These are phyloP conservation scores for Plasmodium knowlesi DNA, from an alignment of 169 alveolate genomes.

Conservation along the genomic window DNA sequence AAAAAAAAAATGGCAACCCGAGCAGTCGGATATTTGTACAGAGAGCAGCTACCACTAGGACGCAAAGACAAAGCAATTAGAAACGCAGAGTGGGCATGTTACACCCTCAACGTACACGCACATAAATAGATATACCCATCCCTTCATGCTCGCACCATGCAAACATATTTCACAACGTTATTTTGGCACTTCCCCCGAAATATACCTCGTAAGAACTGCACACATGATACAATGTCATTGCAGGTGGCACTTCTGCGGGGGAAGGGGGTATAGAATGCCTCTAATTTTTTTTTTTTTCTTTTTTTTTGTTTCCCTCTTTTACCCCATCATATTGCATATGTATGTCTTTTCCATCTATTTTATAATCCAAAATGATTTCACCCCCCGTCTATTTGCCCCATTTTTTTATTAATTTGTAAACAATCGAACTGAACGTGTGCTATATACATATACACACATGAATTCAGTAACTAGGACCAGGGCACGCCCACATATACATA, in stretches of 20 bases:
- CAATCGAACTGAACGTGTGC: not conserved
- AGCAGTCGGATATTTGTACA: not conserved
- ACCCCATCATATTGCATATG: not conserved
- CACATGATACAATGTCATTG: not conserved
- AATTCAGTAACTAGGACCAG: not conserved
- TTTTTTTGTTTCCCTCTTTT: not conserved
- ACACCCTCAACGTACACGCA: not conserved
- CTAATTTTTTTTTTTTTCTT: not conserved
- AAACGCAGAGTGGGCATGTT: not conserved
- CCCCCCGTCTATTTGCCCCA: not conserved
- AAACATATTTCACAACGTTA: not conserved
- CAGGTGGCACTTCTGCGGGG: not conserved
- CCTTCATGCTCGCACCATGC: not conserved
- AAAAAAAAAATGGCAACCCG: constrained; percentile 2
- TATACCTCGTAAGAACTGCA: not conserved
- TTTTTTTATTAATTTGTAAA: not conserved
- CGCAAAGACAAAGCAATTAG: not conserved
- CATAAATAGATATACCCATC: not conserved
- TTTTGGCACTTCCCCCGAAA: not conserved
- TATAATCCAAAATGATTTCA: not conserved
- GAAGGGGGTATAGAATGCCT: not conserved
- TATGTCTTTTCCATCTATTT: not conserved
- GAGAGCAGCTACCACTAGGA: not conserved
- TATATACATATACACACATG: not conserved
- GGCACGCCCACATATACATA: not conserved